Evolutionary conservation across 1,139 yeast species (phyloP).

Genomic region (Pichia sp.): DNA sequence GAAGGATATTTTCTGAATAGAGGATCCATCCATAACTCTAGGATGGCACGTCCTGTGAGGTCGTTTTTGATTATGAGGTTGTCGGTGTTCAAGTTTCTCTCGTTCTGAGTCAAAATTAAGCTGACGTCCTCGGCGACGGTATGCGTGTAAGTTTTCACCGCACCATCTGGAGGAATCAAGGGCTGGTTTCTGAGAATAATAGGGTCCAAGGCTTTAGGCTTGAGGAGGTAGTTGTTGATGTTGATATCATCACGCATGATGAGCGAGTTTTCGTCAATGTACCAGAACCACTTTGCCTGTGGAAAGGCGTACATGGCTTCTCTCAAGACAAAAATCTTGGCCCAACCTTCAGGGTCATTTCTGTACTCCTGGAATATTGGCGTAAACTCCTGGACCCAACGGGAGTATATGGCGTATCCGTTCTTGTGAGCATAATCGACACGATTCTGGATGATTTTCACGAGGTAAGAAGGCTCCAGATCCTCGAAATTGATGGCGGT

Average conservation of each 20-base stretch:
- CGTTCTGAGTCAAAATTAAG: slow-evolving; percentile 65
- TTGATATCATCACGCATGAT: slow-evolving; percentile 64
- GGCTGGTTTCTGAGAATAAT: slow-evolving; percentile 65
- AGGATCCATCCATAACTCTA: slow-evolving; percentile 75
- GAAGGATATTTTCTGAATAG: slow-evolving; percentile 61
- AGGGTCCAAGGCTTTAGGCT: slow-evolving; percentile 52
- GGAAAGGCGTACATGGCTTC: slow-evolving; percentile 91
- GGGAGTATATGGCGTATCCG: slow-evolving; percentile 70
- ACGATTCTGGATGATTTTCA: slow-evolving; percentile 71
- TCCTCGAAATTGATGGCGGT: slow-evolving; percentile 73
- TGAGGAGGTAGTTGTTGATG: slow-evolving; percentile 53
- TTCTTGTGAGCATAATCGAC: slow-evolving; percentile 75
- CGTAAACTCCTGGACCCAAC: slow-evolving; percentile 79
- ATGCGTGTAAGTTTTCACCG: slow-evolving; percentile 65
- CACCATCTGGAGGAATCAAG: slow-evolving; percentile 62
- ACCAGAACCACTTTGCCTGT: slow-evolving; percentile 79
- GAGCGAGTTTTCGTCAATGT: slow-evolving; percentile 68
- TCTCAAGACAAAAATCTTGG: slow-evolving; percentile 54
- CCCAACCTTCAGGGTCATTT: slow-evolving; percentile 50
- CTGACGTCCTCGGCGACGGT: slow-evolving; percentile 50
- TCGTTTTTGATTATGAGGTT: slow-evolving; percentile 69
- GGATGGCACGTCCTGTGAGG: slow-evolving; percentile 56
- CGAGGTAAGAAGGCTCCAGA: slow-evolving; percentile 56
- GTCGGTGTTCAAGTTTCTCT: slow-evolving; percentile 54
- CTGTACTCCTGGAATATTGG: slow-evolving; percentile 49